Evolutionary conservation across 1,284 basidiomycete genomes (phyloP), one percentile per base, ranked within the genome.

Genomic region (Cryptococcus sp.): DNA sequence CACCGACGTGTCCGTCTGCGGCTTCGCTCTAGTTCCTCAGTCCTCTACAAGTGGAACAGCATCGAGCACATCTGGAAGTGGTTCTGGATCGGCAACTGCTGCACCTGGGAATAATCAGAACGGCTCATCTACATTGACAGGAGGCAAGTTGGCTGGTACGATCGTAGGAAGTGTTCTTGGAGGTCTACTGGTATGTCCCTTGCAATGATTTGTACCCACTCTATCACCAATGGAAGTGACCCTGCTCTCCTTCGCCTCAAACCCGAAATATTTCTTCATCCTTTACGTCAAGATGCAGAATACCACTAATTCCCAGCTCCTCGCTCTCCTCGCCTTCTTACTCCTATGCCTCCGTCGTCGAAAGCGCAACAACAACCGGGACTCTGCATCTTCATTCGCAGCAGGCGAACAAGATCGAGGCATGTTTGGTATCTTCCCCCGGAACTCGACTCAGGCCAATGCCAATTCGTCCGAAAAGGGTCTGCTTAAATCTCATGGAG

Each of bases 81-180:
- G 43, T 19, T 45, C 58, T 10, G 36, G 24, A 7, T 41, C 55
- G 16, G 31, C 46, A 2, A 24, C 28, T 28, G 28, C 28, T 43
- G 13, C 52, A 22, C 4, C 34, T 10, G 48, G 50, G 42, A 50
- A 50, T 31, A 53, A 53, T 25, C 39, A 16, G 39, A 48, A 49
- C 4, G 46, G 25, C 13, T 56, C 48, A 23, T 46, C 55, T 1
- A 48, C 21, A 21, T 49, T 74, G 14, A 60, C 55, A 2, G 64
- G 66, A 7, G 72, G 72, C 11, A 61, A 61, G 16, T 60, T 72
- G 23, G 73, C 72, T 3, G 73, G 73, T 14, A 63, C 62, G 4
- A 67, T 72, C 18, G 66, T 73, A 34, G 69, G 72, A 9, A 60
- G 63, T 34, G 64, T 74, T 11, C 45, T 75, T 3, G 70, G 60